Percentiles rank a stretch among this genome's conserved stretches.
Conservation (phyloP, 768 basidiomycete species). For the Chiua virens region DNA sequence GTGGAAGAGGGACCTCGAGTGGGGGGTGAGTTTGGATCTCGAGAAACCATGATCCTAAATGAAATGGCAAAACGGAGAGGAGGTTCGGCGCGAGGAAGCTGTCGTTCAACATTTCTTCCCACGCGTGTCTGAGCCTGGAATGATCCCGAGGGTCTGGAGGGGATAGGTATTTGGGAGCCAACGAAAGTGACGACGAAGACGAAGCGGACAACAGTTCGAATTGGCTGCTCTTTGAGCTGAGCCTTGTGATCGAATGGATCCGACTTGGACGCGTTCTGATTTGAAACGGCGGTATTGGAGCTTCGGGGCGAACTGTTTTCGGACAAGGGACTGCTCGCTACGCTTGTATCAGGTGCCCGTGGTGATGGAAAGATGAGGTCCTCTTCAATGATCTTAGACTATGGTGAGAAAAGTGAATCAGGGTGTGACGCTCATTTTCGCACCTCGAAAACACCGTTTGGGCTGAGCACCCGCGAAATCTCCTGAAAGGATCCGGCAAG, state of each 20-base stretch:
- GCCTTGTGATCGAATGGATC: constrained; percentile 19
- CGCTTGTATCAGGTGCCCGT: constrained; percentile 5
- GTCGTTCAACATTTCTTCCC: constrained; percentile 64
- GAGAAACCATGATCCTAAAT: constrained; percentile 56
- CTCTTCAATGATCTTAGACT: constrained; percentile 66
- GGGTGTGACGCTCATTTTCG: constrained; percentile 9
- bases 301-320: constrained; percentile 26
- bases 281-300: constrained; percentile 28
- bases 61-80: constrained; percentile 64
- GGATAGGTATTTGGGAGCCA: constrained; percentile 11
- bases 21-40: constrained; percentile 51
- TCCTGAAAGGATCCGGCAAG: constrained; percentile 44
- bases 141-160: constrained; percentile 59
- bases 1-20: constrained; percentile 55
- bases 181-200: constrained; percentile 23
- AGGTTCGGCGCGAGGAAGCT: constrained; percentile 56
- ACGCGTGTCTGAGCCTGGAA: constrained; percentile 56
- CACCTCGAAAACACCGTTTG: constrained; percentile 66
- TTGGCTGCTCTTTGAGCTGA: constrained; percentile 14
- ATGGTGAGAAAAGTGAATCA: background rate
- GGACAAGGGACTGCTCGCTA: constrained; percentile 14
- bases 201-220: constrained; percentile 12
- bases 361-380: constrained; percentile 67
- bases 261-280: constrained; percentile 18
- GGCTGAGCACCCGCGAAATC: constrained; percentile 62